A percentile compares a stretch with the other conserved stretches of the same genome.
Evolutionary conservation across 345 rosid genomes (phyloP).

Genomic region (Populus pruinosa): DNA sequence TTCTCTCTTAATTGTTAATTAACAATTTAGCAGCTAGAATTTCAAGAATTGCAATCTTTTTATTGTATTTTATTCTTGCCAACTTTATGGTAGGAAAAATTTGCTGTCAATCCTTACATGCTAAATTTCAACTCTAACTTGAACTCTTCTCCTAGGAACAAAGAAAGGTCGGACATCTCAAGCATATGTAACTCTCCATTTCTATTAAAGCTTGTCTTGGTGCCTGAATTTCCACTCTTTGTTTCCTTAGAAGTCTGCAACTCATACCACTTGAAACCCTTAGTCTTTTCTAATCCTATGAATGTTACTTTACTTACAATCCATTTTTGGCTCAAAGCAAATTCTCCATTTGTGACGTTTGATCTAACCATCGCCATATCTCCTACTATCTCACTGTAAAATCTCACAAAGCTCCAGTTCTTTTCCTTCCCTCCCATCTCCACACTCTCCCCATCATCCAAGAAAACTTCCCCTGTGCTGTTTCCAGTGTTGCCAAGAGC

Average conservation of each 20-base stretch:
- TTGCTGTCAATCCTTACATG: neutral
- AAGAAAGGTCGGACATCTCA: slow-evolving; percentile 15
- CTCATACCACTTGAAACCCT: slow-evolving; percentile 23
- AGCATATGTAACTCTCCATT: slow-evolving; percentile 25
- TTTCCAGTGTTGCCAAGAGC: slow-evolving; percentile 36
- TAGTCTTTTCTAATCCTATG: slow-evolving; percentile 39
- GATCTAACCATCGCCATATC: slow-evolving; percentile 33
- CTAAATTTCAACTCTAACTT: slow-evolving; percentile 31
- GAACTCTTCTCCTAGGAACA: slow-evolving; percentile 23
- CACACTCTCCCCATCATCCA: slow-evolving; percentile 58
- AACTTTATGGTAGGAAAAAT: no score
- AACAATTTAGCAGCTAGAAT: no score
- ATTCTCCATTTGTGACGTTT: slow-evolving; percentile 44
- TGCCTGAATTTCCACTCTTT: slow-evolving; percentile 3
- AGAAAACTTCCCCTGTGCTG: slow-evolving; percentile 50
- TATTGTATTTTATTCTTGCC: no score
- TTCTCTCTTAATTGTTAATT: no score
- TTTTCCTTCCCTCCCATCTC: slow-evolving; percentile 53
- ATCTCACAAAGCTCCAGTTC: slow-evolving; percentile 55
- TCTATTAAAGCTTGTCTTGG: slow-evolving; percentile 13
- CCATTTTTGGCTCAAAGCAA: slow-evolving; percentile 48
- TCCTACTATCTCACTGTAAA: slow-evolving; percentile 23
- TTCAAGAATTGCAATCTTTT: no score
- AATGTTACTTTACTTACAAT: slow-evolving; percentile 44
- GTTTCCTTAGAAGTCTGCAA: slow-evolving; percentile 11